A percentile compares a stretch with the other conserved stretches of the same genome.
phyloP scores from a whole-genome alignment of 805 yeast genomes.

The Hermanozyma aechmeae region DNA sequence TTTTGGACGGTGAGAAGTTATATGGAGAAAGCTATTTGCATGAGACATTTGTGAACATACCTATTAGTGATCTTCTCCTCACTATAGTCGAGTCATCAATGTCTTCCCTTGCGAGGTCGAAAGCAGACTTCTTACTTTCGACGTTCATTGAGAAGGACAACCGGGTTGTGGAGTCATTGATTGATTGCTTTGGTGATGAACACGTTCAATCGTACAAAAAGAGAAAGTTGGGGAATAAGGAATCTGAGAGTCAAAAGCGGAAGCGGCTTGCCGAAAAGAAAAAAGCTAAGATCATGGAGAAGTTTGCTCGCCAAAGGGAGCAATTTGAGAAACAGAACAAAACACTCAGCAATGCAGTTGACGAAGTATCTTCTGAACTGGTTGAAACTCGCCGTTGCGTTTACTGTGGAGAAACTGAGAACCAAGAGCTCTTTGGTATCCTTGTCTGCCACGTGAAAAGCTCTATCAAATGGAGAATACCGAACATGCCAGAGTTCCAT shows the following conservation, averaged over 20 bases:
- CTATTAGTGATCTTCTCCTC: conserved; percentile 48
- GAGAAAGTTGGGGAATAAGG: conserved; percentile 31
- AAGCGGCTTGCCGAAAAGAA: conserved; percentile 53
- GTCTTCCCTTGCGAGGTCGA: conserved; percentile 38
- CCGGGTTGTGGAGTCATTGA: conserved; percentile 40
- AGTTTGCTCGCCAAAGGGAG: conserved; percentile 47
- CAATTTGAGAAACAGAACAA: conserved; percentile 34
- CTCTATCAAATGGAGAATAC: too few relatives aligned
- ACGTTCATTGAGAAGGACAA: conserved; percentile 40
- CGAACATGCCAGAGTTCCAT: too few relatives aligned
- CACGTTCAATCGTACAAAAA: conserved; percentile 41
- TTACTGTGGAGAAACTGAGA: too few relatives aligned
- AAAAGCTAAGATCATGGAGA: conserved; percentile 51
- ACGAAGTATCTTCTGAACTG: too few relatives aligned
- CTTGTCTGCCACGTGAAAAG: too few relatives aligned
- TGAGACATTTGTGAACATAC: conserved; percentile 42
- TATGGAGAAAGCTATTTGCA: conserved; percentile 32
- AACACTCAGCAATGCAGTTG: too few relatives aligned
- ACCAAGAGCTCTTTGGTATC: too few relatives aligned
- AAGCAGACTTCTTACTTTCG: conserved; percentile 52
- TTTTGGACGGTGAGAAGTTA: conserved; percentile 38
- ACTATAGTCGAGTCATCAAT: conserved; percentile 41
- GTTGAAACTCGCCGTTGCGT: too few relatives aligned
- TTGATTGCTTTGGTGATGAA: conserved; percentile 48
- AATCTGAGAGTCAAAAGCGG: conserved; percentile 46